These are phyloP conservation scores for Claviceps pazoutovae DNA, from an alignment of 2,329 filamentous ascomycete species.

Conservation along the genomic window DNA sequence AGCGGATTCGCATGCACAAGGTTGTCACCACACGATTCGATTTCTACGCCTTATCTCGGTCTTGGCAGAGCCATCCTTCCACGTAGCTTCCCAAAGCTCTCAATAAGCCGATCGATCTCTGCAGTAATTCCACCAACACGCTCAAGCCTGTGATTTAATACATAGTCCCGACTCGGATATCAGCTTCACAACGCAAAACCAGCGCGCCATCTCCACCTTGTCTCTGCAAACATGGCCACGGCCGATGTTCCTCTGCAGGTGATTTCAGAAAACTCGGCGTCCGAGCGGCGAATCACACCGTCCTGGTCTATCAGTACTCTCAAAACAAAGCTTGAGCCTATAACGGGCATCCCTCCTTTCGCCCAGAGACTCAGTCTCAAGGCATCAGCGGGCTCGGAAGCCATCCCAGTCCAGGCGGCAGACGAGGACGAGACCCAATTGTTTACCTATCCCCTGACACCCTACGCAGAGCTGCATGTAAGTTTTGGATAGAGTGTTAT, in stretches of 20 bases:
- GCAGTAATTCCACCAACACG: not conserved
- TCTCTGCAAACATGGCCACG: conserved; percentile 38
- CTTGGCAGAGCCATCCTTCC: not conserved
- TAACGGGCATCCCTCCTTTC: conserved; percentile 78
- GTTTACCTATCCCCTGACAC: conserved; percentile 50
- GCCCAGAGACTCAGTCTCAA: conserved; percentile 65
- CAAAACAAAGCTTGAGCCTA: conserved; percentile 76
- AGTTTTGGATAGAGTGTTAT: conserved; percentile 26
- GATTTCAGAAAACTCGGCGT: conserved; percentile 61
- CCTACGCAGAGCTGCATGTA: conserved; percentile 71
- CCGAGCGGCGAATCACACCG: conserved; percentile 82
- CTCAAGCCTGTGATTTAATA: not conserved
- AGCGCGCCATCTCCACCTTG: not conserved
- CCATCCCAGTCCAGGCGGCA: conserved; percentile 50
- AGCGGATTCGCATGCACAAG: too few species aligned
- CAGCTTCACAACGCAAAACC: not conserved
- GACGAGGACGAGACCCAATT: conserved; percentile 60
- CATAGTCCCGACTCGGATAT: not conserved
- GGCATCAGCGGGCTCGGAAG: conserved; percentile 37
- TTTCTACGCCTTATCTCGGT: not conserved
- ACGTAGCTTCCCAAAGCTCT: not conserved
- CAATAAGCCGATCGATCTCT: not conserved
- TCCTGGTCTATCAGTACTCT: conserved; percentile 80
- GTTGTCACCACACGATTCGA: too few species aligned
- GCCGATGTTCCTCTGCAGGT: conserved; percentile 65